phyloP scores from a whole-genome alignment of 352 stramenopile species.

The Phytophthora nicotianae region DNA sequence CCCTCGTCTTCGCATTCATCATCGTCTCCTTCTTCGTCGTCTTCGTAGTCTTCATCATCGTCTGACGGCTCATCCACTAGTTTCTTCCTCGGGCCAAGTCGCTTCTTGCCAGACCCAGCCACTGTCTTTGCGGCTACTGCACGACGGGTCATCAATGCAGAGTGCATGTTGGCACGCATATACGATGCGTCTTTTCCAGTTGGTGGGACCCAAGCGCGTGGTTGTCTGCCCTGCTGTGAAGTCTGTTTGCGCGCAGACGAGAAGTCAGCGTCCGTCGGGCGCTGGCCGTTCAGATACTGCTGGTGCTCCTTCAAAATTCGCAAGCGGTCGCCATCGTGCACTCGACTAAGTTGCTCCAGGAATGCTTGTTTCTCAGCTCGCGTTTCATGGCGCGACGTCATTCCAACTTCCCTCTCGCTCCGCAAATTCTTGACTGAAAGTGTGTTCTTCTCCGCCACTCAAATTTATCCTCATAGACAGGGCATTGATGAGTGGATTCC shows the following conservation, averaged over 20 bases:
- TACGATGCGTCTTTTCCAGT: not conserved
- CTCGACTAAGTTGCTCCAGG: not conserved
- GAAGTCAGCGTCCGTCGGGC: not conserved
- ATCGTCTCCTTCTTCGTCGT: no score
- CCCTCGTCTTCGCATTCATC: not conserved
- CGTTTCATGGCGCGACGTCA: not conserved
- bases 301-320: not conserved
- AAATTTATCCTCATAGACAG: not conserved
- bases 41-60: not conserved
- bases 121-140: not conserved
- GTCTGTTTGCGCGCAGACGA: not conserved
- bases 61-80: not conserved
- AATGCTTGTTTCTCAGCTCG: not conserved
- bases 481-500: no score
- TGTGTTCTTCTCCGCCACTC: not conserved
- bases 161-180: not conserved
- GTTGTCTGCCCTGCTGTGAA: not conserved
- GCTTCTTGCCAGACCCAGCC: not conserved
- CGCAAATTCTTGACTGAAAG: not conserved
- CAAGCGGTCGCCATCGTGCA: not conserved
- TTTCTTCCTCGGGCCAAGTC: not conserved
- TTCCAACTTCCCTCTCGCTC: not conserved
- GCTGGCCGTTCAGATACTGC: not conserved
- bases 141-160: no score
- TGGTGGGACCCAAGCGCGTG: no score